Conservation (phyloP, 106 monocot genomes). For the Allium cepa region DNA sequence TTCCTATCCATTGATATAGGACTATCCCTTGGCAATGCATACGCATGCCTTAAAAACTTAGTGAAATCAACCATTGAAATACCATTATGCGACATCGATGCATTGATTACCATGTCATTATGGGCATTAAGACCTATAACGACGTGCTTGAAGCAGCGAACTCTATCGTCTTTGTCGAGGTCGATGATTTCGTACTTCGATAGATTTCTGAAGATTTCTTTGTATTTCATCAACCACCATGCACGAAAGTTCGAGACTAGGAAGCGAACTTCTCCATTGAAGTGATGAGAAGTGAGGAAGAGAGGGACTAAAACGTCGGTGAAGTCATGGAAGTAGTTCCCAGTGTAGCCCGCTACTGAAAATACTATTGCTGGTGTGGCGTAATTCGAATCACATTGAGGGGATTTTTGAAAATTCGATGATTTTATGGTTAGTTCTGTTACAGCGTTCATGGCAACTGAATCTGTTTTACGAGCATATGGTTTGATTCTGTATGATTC, state of each 20-base stretch:
- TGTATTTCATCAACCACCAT: conserved; percentile 45
- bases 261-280: conserved; percentile 53
- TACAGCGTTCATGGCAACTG: conserved; percentile 13
- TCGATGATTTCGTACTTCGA: conserved; percentile 33
- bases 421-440: conserved; percentile 12
- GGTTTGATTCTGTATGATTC: conserved; percentile 49
- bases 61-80: conserved; percentile 48
- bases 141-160: conserved; percentile 33
- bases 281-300: conserved; percentile 27
- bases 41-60: conserved; percentile 27
- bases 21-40: conserved; percentile 16
- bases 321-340: conserved; percentile 63
- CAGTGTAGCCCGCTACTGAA: conserved; percentile 30
- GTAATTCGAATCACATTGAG: conserved; percentile 17
- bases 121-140: conserved; percentile 32
- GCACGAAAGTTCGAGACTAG: conserved; percentile 20
- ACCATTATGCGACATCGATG: conserved; percentile 11
- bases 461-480: conserved; percentile 57
- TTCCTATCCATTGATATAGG: conserved; percentile 2
- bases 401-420: background rate
- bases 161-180: conserved; percentile 23
- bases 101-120: conserved; percentile 37
- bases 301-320: conserved; percentile 43
- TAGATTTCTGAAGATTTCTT: conserved; percentile 13
- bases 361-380: conserved; percentile 41